Conservation (phyloP, 2,329 filamentous ascomycete species). For the Botrytis tulipae region DNA sequence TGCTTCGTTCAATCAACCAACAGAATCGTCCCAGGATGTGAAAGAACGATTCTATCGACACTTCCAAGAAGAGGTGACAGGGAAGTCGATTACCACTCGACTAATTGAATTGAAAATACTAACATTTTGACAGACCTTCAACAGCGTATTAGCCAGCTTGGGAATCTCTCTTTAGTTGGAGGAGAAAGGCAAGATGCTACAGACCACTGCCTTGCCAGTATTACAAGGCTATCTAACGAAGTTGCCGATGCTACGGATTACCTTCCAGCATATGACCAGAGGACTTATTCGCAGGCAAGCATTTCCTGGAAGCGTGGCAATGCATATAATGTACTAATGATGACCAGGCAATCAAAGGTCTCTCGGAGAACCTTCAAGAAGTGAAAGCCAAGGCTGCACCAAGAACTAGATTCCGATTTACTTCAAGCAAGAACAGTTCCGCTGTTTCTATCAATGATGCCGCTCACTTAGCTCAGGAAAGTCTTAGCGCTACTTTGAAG, state of each 20-base stretch:
- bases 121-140: conserved; percentile 60
- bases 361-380: conserved; percentile 75
- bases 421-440: conserved; percentile 53
- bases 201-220: conserved; percentile 75
- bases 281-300: conserved; percentile 74
- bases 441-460: conserved; percentile 56
- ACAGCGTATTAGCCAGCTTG: conserved; percentile 69
- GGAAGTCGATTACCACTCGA: conserved; percentile 47
- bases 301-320: background rate
- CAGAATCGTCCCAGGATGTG: conserved; percentile 41
- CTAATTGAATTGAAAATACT: background rate
- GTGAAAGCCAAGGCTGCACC: conserved; percentile 67
- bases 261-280: conserved; percentile 85
- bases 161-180: conserved; percentile 58
- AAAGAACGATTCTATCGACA: conserved; percentile 84
- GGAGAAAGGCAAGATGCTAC: conserved; percentile 78
- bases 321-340: conserved; percentile 39
- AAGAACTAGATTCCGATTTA: conserved; percentile 83
- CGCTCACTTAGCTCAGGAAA: conserved; percentile 50
- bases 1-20: conserved; percentile 27
- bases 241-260: conserved; percentile 80
- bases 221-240: conserved; percentile 77
- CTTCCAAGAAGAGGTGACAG: conserved; percentile 72
- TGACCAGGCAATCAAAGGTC: conserved; percentile 65
- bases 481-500: conserved; percentile 41